Evolutionary conservation across 2,329 filamentous ascomycete species (phyloP), one percentile per base, ranked within the genome.

Genomic region (Dactylellina cionopaga): DNA sequence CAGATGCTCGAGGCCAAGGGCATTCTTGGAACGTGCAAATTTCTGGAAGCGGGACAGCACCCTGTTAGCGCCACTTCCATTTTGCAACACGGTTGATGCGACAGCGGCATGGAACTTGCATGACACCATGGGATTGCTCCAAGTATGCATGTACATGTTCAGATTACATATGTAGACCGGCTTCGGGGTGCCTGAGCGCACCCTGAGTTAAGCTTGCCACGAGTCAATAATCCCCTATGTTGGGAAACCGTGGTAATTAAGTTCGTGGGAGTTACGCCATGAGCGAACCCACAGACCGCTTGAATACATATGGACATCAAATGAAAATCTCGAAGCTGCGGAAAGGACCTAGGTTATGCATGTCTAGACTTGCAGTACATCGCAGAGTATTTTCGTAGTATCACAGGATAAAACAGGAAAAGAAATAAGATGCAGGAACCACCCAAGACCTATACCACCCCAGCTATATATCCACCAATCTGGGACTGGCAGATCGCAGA

Each of bases 371-470:
- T 52, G 24, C 31, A 15, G 31, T 43, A 41, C 35, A 19, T n/a
- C 39, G 3, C 15, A 27, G 22, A 24, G 17, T 2, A 9, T 25
- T 39, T 41, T 25, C 5, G 27, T 7, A 52, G 6, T 27, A n/a
- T n/a, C n/a, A 25, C 41, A 44, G 29, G 29, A 24, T 24, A 39
- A 37, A 35, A n/a, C n/a, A n/a, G 63, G 46, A 37, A 54, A 25
- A 51, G 51, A 29, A 6, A 43, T 54, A 24, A 49, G 65, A 62
- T 43, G 55, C 65, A 70, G 55, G 64, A 69, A 60, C 64, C 9
- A 13, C 11, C 39, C 17, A 51, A 56, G 52, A 33, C 46, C 29
- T 70, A 62, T 62, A 55, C 31, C 56, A 49, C 37, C 56, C 55
- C 25, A 11, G 49, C 37, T 22, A 24, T 41, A 49, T 25, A 17